Percentiles rank a stretch among this genome's conserved stretches.
Conservation (phyloP, 352 stramenopile genomes). For the Phytophthora pinifolia region DNA sequence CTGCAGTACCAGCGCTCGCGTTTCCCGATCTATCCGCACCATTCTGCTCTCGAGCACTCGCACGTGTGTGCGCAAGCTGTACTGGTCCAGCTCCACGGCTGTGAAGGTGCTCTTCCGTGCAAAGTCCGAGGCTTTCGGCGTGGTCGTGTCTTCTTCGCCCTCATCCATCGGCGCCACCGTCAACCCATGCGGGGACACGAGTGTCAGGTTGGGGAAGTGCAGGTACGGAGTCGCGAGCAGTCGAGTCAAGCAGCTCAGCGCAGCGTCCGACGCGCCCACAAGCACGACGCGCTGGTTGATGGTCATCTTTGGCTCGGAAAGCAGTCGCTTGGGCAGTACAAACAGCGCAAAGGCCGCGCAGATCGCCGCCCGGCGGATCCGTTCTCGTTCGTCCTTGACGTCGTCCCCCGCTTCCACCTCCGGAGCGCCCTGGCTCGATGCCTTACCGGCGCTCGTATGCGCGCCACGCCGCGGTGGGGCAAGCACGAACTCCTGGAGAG, state of each 20-base stretch:
- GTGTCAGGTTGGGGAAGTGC: constrained; percentile 83
- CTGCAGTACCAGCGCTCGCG: constrained; percentile 69
- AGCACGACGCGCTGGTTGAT: constrained; percentile 87
- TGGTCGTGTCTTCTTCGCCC: not conserved
- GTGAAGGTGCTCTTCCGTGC: constrained; percentile 48
- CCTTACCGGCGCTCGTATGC: constrained; percentile 2
- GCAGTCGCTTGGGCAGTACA: constrained; percentile 75
- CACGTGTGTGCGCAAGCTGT: constrained; percentile 64
- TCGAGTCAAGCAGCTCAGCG: constrained; percentile 72
- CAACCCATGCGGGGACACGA: constrained; percentile 79
- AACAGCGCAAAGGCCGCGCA: constrained; percentile 74
- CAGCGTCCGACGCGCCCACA: constrained; percentile 80
- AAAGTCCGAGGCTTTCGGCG: constrained; percentile 37
- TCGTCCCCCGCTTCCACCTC: constrained; percentile 44
- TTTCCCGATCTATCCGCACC: constrained; percentile 69
- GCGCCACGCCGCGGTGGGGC: constrained; percentile 46
- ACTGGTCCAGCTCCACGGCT: constrained; percentile 46
- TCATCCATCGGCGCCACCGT: constrained; percentile 36
- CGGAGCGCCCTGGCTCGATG: not conserved
- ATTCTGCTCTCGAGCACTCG: constrained; percentile 61
- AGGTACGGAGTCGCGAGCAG: constrained; percentile 83
- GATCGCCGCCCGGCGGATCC: constrained; percentile 17
- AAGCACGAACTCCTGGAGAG: constrained; percentile 65
- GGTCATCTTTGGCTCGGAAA: constrained; percentile 85
- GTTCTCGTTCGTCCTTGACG: constrained; percentile 49